These are phyloP conservation scores for Mucor plumbeus DNA, from an alignment of 371 early-diverging fungal genomes.

Conservation along the genomic window DNA sequence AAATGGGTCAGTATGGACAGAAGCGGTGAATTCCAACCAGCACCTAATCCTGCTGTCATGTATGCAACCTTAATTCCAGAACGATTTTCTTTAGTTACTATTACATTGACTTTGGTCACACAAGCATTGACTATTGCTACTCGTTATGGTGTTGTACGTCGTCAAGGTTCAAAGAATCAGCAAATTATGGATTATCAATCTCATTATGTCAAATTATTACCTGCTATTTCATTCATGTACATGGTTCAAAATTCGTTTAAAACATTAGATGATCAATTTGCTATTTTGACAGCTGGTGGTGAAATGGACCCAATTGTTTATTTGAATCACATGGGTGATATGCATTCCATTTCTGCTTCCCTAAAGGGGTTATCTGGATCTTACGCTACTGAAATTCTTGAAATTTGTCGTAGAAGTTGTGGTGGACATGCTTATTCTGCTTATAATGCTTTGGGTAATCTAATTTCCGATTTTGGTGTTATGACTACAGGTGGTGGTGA, in stretches of 20 bases:
- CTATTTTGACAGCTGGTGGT: constrained; percentile 43
- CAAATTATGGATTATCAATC: constrained; percentile 76
- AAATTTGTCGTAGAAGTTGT: constrained; percentile 60
- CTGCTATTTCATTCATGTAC: constrained; percentile 65
- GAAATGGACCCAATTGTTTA: constrained; percentile 48
- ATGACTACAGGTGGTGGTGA: constrained; percentile 78
- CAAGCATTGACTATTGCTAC: constrained; percentile 70
- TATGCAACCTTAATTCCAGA: constrained; percentile 75
- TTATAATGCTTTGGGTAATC: constrained; percentile 69
- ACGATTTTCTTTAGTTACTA: constrained; percentile 52
- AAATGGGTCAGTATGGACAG: constrained; percentile 68
- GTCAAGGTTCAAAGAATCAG: constrained; percentile 69
- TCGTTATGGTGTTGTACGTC: constrained; percentile 73
- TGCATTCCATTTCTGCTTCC: constrained; percentile 64
- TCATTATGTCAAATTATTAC: constrained; percentile 63
- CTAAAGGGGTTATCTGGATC: constrained; percentile 60
- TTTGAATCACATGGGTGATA: constrained; percentile 61
- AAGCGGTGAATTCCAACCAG: constrained; percentile 64
- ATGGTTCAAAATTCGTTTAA: constrained; percentile 35
- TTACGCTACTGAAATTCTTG: constrained; percentile 61
- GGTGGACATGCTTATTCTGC: constrained; percentile 70
- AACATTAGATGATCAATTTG: constrained; percentile 39
- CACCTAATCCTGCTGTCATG: constrained; percentile 64
- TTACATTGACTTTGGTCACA: constrained; percentile 40
- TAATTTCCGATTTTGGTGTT: constrained; percentile 69